Base-by-base conservation (phyloP, 306 rosid genomes). In the Cyamopsis tetragonoloba region DNA sequence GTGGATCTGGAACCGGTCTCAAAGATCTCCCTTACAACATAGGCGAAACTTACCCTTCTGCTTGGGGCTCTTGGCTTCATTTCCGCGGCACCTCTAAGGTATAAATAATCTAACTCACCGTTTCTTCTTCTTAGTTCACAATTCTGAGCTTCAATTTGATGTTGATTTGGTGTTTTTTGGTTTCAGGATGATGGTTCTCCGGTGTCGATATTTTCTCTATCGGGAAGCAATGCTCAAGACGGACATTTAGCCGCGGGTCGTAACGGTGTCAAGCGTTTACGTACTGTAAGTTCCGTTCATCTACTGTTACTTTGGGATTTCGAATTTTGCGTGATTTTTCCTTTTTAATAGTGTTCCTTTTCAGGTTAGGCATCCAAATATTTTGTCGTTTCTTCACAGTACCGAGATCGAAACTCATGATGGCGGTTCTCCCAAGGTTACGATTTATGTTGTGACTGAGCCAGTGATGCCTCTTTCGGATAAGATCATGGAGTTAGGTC, bases 311-410 rank as follows among this genome's bases (percentile, higher is more conserved):
- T 54, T 26, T 6, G 17, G 15, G 37, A 11, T 56, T 28, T 68
- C 23, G 5, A 8, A 3, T 6, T 48, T 59, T 58, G 19, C 10
- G 31, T 31, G 12, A 10, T 17, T 64, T 20, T 64, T 13, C 3
- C 14, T 12, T 35, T 71, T 63, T 51, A 31, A 59, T 68, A 46
- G 61, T 79, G 59, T 19, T 70, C 6, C 6, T 71, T 69, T 85
- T 81, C 93, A 95, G 99, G 97, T 95, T 66, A 86, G 99, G 76
- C 99, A 95, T 83, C 99, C 97, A 62, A 95, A 95, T 83, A 90
- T 95, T 71, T 79, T 95, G 74, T 88, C 99, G 14, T 95, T 95
- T 86, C 99, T 95, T 61, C 97, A 95, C 47, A 90, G 99, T 75
- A 82, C 96, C 0, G 97, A 95, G 85, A 61, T 80, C 3, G 99